Evolutionary conservation across 805 yeast species (phyloP), one percentile per base, ranked within the genome.

Genomic region (Sugiyamaella floridensis): DNA sequence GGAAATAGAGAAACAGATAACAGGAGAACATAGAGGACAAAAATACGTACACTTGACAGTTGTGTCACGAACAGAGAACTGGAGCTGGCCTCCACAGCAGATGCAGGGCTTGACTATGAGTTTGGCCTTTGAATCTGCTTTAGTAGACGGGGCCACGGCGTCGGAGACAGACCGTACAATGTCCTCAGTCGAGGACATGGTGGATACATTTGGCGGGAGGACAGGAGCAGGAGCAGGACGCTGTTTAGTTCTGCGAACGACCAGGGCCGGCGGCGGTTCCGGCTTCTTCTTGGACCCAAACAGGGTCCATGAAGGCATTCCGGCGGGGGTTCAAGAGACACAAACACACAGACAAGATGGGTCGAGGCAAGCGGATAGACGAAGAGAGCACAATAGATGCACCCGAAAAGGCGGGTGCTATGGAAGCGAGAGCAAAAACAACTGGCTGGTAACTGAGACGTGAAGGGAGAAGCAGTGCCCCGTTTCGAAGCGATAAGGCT

Each of bases 21-120:
- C 6, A 22, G 6, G 26, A 22, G 26, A 22, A 6, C 26, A 22
- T 3, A 22, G 26, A 22, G 6, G 6, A 6, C 3, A 6, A 3
- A 22, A 4, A 22, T 22, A 22, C 72, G 62, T 14, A 32, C 95
- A 86, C 53, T 77, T 76, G 62, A 78, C 82, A 45, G 60, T 57
- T 7, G 60, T 48, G 28, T 57, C 57, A 4, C 54, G 34, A 4
- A 34, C 52, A 1, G 68, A 65, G 22, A 63, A 58, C 40, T 60
- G 58, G 41, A 66, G 55, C 26, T 59, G 54, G 7, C 63, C 57
- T 9, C 62, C 58, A 52, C 69, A 66, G 58, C 69, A 64, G 50
- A 60, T 52, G 55, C 69, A 66, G 19, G 47, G 43, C 40, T 47
- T 49, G 15, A 53, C 50, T n/a, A 48, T 53, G 40, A 55, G 51